phyloP scores from a whole-genome alignment of 2,329 filamentous ascomycete genomes.

The Curvularia hawaiiensis region DNA sequence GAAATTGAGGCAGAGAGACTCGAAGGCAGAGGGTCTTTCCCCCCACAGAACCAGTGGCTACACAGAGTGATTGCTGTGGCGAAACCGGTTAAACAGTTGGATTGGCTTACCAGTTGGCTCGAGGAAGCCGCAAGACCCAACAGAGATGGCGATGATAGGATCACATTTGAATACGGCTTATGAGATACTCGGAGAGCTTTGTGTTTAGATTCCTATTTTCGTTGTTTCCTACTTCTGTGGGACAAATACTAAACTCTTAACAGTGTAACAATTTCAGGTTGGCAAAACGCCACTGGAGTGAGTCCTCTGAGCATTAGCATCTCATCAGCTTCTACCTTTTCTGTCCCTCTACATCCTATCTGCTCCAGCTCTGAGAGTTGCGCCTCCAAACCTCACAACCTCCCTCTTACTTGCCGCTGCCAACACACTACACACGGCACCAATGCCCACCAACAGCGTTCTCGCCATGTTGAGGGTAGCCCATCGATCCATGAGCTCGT shows the following conservation, averaged over 20 bases:
- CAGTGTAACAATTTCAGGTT: background rate
- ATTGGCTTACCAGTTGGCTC: conserved; percentile 33
- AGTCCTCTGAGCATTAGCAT: background rate
- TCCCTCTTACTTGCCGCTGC: conserved; percentile 37
- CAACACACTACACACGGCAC: conserved; percentile 30
- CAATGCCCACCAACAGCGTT: conserved; percentile 41
- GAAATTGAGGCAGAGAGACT: conserved; percentile 44
- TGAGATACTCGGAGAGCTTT: background rate
- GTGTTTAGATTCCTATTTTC: background rate
- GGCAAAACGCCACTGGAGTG: background rate
- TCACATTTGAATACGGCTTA: conserved; percentile 53
- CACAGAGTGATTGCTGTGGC: conserved; percentile 10
- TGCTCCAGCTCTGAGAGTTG: conserved; percentile 20
- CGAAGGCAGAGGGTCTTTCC: conserved; percentile 39
- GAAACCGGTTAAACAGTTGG: conserved; percentile 19
- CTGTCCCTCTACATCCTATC: conserved; percentile 11
- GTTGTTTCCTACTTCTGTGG: too few relatives aligned
- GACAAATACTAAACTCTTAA: background rate
- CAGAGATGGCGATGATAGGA: conserved; percentile 52
- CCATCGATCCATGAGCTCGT: conserved; percentile 62
- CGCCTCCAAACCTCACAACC: conserved; percentile 28
- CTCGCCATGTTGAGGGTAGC: conserved; percentile 58
- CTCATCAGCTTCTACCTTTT: background rate
- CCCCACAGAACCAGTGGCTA: conserved; percentile 34
- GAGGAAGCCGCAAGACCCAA: conserved; percentile 43